phyloP scores from a whole-genome alignment of 768 basidiomycete species.

The Leccinum subtestaceum region DNA sequence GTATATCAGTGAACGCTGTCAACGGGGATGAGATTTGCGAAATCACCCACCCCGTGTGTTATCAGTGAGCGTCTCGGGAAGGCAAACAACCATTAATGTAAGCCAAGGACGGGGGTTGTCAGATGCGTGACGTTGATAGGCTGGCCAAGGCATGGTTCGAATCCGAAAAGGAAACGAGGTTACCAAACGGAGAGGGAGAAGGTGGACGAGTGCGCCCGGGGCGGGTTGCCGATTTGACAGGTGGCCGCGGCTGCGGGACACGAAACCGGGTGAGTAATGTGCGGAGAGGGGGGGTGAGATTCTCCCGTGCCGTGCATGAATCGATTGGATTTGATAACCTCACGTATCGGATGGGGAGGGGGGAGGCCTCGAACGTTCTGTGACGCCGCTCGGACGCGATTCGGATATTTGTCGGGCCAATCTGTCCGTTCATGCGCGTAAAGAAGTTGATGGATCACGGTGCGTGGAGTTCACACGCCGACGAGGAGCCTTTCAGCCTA shows the following conservation, averaged over 20 bases:
- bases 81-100: neutral
- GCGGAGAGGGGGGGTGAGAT: neutral
- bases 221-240: neutral
- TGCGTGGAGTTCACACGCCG: neutral
- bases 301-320: neutral
- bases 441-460: neutral
- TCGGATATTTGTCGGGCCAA: neutral
- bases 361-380: neutral
- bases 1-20: neutral
- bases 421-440: neutral
- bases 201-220: neutral
- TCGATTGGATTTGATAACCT: neutral
- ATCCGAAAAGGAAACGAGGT: neutral
- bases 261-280: neutral
- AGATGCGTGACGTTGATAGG: neutral
- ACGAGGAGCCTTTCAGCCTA: neutral
- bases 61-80: conserved; percentile 5
- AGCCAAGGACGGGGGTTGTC: conserved; percentile 4
- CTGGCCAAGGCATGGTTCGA: neutral
- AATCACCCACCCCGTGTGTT: neutral
- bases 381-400: neutral
- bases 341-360: neutral
- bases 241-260: conserved; percentile 5
- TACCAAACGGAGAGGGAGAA: neutral
- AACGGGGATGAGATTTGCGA: neutral